Evolutionary conservation across 768 basidiomycete species (phyloP).

Genomic region (Lanmaoa pseudosensibilis): DNA sequence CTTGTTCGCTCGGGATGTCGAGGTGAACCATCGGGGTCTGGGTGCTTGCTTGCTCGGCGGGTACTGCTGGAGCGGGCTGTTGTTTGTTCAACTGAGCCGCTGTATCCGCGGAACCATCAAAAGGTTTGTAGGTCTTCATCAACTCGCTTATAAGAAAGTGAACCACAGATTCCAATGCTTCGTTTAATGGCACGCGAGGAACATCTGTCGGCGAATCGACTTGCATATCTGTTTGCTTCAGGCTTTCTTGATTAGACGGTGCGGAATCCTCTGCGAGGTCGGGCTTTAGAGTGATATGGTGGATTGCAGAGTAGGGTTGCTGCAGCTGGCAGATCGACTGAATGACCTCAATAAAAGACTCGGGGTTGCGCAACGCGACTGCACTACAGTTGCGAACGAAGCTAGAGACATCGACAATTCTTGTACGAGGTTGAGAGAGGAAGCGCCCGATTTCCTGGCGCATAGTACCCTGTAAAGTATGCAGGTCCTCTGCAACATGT

Average conservation of each 20-base stretch:
- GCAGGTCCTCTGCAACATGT: conserved; percentile 81
- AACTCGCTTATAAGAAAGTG: conserved; percentile 76
- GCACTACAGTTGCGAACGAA: conserved; percentile 78
- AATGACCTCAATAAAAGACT: conserved; percentile 72
- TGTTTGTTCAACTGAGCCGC: conserved; percentile 17
- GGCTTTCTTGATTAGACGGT: conserved; percentile 9
- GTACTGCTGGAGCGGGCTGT: conserved; percentile 1
- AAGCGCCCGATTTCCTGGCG: conserved; percentile 79
- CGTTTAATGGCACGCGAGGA: conserved; percentile 32
- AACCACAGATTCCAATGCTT: conserved; percentile 57
- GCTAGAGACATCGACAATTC: conserved; percentile 62
- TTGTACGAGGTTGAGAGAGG: conserved; percentile 70
- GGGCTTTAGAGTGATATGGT: conserved; percentile 59
- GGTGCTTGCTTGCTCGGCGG: conserved; percentile 19
- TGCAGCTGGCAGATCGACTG: conserved; percentile 71
- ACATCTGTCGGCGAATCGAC: conserved; percentile 42
- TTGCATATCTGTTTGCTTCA: conserved; percentile 54
- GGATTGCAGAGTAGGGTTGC: conserved; percentile 55
- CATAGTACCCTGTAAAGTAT: conserved; percentile 69
- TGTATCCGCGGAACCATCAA: conserved; percentile 31
- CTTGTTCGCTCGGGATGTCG: conserved; percentile 22
- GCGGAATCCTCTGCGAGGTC: conserved; percentile 25
- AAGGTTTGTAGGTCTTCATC: conserved; percentile 56
- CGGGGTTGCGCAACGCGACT: conserved; percentile 79
- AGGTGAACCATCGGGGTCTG: conserved; percentile 10